Percentiles rank a stretch among this genome's conserved stretches.
phyloP scores from a whole-genome alignment of 2,329 filamentous ascomycete species.

The Alternaria metachromatica region DNA sequence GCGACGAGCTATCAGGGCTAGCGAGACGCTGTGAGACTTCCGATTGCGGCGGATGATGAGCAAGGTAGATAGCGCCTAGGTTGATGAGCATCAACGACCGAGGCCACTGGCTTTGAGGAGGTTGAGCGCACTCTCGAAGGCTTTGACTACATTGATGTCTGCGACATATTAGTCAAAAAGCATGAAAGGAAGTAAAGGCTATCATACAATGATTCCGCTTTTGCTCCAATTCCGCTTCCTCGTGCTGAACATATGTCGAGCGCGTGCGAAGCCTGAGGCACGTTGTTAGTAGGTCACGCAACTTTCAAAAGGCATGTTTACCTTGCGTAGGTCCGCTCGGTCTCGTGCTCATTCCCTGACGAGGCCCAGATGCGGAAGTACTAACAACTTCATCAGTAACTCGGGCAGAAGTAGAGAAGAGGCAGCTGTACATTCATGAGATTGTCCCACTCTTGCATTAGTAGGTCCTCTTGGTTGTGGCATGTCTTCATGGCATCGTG shows the following conservation, averaged over 20 bases:
- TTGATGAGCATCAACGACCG: conserved; percentile 35
- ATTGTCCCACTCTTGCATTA: conserved; percentile 71
- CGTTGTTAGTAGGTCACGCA: neutral
- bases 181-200: neutral
- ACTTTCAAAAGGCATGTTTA: conserved; percentile 39
- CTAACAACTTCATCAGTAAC: conserved; percentile 55
- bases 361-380: conserved; percentile 82
- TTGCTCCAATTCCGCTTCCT: conserved; percentile 73
- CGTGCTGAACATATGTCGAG: conserved; percentile 74
- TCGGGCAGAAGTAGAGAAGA: neutral
- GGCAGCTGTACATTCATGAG: conserved; percentile 43
- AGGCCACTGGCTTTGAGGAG: conserved; percentile 46
- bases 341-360: conserved; percentile 74
- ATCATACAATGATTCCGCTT: conserved; percentile 81
- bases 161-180: neutral
- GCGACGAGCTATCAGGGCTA: neutral
- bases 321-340: conserved; percentile 79
- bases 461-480: conserved; percentile 67
- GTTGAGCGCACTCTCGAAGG: conserved; percentile 58
- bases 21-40: neutral
- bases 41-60: conserved; percentile 12
- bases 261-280: conserved; percentile 74
- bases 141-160: conserved; percentile 56
- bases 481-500: conserved; percentile 69
- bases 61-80: conserved; percentile 33